phyloP scores from a whole-genome alignment of 2,329 filamentous ascomycete species.

The Penicillium sp. region DNA sequence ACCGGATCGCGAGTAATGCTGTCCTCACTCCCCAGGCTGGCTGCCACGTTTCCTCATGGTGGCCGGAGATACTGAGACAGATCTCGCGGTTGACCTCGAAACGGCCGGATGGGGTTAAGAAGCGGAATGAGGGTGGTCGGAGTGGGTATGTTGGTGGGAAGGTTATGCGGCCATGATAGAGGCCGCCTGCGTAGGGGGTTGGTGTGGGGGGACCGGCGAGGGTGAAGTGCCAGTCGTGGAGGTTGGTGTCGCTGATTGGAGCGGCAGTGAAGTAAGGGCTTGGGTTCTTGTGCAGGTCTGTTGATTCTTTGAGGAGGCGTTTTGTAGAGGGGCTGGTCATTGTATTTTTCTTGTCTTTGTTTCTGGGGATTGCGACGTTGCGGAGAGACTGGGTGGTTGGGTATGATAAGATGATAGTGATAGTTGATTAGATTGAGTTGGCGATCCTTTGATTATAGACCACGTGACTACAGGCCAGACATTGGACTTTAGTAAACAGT shows the following conservation, averaged over 20 bases:
- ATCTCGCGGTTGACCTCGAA: conserved; percentile 98
- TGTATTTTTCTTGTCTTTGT: background rate
- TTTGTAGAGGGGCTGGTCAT: conserved; percentile 38
- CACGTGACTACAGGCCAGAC: background rate
- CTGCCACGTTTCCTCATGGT: conserved; percentile 99
- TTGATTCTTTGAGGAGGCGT: conserved; percentile 73
- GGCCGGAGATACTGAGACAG: conserved; percentile 87
- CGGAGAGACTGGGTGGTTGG: background rate
- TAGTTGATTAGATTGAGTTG: background rate
- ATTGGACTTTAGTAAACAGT: background rate
- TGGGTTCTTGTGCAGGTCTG: conserved; percentile 77
- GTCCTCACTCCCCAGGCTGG: conserved; percentile 96
- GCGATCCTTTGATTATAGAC: background rate
- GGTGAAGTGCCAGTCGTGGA: conserved; percentile 99
- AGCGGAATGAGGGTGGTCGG: conserved; percentile 91
- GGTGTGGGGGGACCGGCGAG: conserved; percentile 80
- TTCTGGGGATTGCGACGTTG: background rate
- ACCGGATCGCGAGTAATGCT: conserved; percentile 74
- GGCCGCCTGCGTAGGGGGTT: conserved; percentile 74
- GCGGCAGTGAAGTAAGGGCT: conserved; percentile 83
- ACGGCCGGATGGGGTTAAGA: conserved; percentile 84
- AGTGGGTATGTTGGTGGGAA: conserved; percentile 88
- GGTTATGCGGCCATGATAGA: conserved; percentile 95
- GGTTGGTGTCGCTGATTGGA: conserved; percentile 77
- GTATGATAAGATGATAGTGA: background rate